Evolutionary conservation across 768 basidiomycete species (phyloP).

Genomic region (Panaeolus papilionaceus): DNA sequence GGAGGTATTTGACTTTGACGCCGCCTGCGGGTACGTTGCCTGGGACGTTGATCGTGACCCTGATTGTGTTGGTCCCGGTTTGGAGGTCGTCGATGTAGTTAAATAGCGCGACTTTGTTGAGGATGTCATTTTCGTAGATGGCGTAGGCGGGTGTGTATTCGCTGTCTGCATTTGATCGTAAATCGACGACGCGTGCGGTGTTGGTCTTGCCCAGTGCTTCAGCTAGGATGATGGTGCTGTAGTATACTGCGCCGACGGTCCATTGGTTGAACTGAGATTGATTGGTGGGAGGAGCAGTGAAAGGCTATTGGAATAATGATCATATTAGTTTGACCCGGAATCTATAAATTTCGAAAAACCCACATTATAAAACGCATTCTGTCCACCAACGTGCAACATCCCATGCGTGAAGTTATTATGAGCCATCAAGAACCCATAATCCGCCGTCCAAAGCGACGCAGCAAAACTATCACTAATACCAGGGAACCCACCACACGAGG

Average conservation of each 20-base stretch:
- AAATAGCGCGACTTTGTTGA: conserved; percentile 69
- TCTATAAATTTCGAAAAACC: conserved; percentile 34
- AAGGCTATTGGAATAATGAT: conserved; percentile 44
- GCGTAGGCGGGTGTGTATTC: conserved; percentile 71
- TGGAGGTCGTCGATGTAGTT: conserved; percentile 70
- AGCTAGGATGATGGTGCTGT: conserved; percentile 71
- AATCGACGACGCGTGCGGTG: conserved; percentile 70
- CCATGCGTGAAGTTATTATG: conserved; percentile 61
- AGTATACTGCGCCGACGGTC: conserved; percentile 79
- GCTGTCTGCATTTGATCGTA: conserved; percentile 54
- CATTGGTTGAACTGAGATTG: conserved; percentile 65
- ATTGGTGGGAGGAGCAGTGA: conserved; percentile 63
- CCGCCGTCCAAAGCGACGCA: conserved; percentile 68
- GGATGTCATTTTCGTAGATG: conserved; percentile 73
- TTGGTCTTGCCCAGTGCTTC: conserved; percentile 73
- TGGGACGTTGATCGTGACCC: conserved; percentile 46
- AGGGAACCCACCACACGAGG: conserved; percentile 71
- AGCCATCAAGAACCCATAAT: conserved; percentile 70
- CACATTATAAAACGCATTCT: conserved; percentile 73
- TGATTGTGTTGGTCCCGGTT: conserved; percentile 51
- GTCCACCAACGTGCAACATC: conserved; percentile 67
- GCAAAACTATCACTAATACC: conserved; percentile 69
- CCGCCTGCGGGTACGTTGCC: conserved; percentile 36
- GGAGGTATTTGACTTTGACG: conserved; percentile 65
- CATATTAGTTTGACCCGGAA: neutral